A percentile compares a stretch with the other conserved stretches of the same genome.
phyloP scores from a whole-genome alignment of 1,284 basidiomycete genomes.

The Pyrrhoderma noxium region DNA sequence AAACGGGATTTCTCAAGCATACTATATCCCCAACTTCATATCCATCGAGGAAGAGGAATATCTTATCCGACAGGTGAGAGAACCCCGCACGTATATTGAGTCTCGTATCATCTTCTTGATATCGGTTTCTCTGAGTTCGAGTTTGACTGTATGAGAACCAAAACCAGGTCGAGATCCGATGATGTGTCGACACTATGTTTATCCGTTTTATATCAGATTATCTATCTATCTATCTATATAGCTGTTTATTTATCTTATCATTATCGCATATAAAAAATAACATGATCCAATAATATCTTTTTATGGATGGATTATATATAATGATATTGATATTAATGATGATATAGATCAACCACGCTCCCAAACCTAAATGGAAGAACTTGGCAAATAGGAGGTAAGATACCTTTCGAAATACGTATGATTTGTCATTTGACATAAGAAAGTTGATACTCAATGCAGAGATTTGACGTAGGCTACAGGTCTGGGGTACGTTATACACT shows the following conservation, averaged over 20 bases:
- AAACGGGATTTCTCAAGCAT: conserved; percentile 21
- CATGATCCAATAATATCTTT: too few species aligned
- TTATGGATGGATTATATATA: too few species aligned
- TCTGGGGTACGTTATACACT: conserved; percentile 59
- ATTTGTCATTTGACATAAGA: background rate
- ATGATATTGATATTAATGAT: background rate
- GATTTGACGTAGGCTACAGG: conserved; percentile 48
- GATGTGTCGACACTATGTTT: too few species aligned
- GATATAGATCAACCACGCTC: conserved; percentile 61
- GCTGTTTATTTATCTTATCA: too few species aligned
- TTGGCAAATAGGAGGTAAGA: conserved; percentile 69
- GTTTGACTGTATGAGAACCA: too few species aligned
- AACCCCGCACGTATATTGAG: conserved; percentile 7
- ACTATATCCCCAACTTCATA: conserved; percentile 79
- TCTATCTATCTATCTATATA: too few species aligned
- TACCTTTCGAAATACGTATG: conserved; percentile 2
- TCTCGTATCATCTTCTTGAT: too few species aligned
- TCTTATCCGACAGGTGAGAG: conserved; percentile 61
- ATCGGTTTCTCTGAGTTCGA: too few species aligned
- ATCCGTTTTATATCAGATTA: too few species aligned
- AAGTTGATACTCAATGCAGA: too few species aligned
- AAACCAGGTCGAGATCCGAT: too few species aligned
- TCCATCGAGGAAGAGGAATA: conserved; percentile 73
- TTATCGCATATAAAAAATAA: too few species aligned
- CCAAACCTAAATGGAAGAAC: conserved; percentile 82